Percentiles rank a stretch among this genome's conserved stretches.
Conservation (phyloP, 2,329 filamentous ascomycete genomes). For the Herpotrichia juniperi region DNA sequence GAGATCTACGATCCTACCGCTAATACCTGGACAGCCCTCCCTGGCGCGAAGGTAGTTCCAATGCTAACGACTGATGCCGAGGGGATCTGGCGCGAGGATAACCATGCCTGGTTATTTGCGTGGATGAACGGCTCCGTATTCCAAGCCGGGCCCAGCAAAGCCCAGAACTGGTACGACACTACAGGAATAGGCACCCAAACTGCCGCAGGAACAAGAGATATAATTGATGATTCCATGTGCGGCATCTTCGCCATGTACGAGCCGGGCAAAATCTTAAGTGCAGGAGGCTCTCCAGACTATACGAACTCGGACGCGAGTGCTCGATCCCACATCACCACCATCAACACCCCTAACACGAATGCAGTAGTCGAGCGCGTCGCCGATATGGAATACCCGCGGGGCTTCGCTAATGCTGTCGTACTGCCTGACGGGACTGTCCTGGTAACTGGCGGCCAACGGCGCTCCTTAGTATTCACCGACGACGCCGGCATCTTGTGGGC, state of each 20-base stretch:
- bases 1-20: conserved; percentile 53
- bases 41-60: conserved; percentile 51
- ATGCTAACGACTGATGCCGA: conserved; percentile 58
- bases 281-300: conserved; percentile 58
- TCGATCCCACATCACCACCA: conserved; percentile 58
- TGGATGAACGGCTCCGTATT: conserved; percentile 58
- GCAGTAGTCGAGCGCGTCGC: conserved; percentile 26
- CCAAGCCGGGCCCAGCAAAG: conserved; percentile 60
- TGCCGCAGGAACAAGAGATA: conserved; percentile 52
- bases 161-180: conserved; percentile 64
- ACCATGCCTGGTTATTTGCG: conserved; percentile 61
- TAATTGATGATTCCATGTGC: conserved; percentile 60
- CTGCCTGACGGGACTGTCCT: conserved; percentile 45
- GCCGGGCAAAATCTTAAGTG: conserved; percentile 60
- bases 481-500: conserved; percentile 18
- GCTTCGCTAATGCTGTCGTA: conserved; percentile 32
- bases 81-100: conserved; percentile 56
- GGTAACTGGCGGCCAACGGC: conserved; percentile 34
- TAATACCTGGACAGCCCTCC: conserved; percentile 56
- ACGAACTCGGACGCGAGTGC: conserved; percentile 48
- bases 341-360: conserved; percentile 40
- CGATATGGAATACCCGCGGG: conserved; percentile 34
- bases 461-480: conserved; percentile 26
- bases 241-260: conserved; percentile 65
- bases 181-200: conserved; percentile 48